These are phyloP conservation scores for Coniella vitis DNA, from an alignment of 2,329 filamentous ascomycete genomes.

Conservation along the genomic window DNA sequence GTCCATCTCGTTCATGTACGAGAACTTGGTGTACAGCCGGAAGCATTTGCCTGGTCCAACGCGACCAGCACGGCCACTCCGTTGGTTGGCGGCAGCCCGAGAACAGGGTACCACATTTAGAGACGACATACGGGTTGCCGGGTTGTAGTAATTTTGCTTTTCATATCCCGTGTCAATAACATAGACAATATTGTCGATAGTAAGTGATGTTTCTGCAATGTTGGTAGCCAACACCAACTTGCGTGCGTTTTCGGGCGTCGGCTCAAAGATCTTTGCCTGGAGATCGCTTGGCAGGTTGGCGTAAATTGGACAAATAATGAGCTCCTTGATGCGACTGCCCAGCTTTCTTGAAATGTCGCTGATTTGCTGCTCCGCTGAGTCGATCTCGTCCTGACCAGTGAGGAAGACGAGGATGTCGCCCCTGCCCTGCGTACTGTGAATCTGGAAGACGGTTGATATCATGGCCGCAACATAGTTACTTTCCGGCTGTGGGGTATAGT, in stretches of 20 bases:
- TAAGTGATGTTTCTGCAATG: constrained; percentile 92
- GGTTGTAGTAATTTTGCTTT: constrained; percentile 92
- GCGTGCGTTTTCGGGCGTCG: constrained; percentile 73
- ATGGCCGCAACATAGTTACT: constrained; percentile 89
- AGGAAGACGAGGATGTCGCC: constrained; percentile 94
- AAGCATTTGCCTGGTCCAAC: constrained; percentile 91
- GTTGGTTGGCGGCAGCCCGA: constrained; percentile 84
- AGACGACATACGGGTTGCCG: constrained; percentile 85
- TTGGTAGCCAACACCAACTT: constrained; percentile 96
- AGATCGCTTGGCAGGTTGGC: constrained; percentile 86
- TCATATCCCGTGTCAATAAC: constrained; percentile 94
- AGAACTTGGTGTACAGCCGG: constrained; percentile 86
- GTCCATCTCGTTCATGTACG: constrained; percentile 91
- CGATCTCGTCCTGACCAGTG: constrained; percentile 94
- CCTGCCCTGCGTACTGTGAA: constrained; percentile 76
- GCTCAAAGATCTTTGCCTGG: constrained; percentile 91
- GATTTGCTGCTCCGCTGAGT: constrained; percentile 76
- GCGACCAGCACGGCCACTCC: constrained; percentile 86
- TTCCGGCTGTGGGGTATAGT: constrained; percentile 85
- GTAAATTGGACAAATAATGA: constrained; percentile 91
- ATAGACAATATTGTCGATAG: constrained; percentile 92
- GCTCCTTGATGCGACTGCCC: constrained; percentile 73
- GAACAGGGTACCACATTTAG: constrained; percentile 88
- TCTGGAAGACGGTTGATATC: constrained; percentile 90
- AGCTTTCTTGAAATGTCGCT: constrained; percentile 82